Base-by-base conservation (phyloP, 768 basidiomycete species). In the Sporobolomyces roseus region DNA sequence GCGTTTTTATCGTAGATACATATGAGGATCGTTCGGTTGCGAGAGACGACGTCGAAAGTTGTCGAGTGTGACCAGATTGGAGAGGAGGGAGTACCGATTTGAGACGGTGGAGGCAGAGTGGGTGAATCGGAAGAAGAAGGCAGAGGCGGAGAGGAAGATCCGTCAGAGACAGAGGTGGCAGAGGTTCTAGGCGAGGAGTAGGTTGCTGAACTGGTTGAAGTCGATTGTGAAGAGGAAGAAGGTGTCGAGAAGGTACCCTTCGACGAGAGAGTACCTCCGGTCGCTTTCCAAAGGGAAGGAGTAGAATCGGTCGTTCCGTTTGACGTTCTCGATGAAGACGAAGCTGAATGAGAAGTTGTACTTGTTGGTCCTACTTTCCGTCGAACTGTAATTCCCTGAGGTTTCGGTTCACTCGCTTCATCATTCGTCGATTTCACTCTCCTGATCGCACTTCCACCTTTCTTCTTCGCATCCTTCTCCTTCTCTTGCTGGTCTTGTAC, bases 41-140 rank as follows among this genome's bases (percentile, higher is more conserved):
- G 68, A 29, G 66, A 41, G 66, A 75, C 73, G 60, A 75, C 67
- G 49, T 66, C 66, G 59, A 98, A 98, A 52, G 92, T 88, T 36
- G 97, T 93, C 78, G 94, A 87, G 78, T 97, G 93, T 80, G 97
- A 96, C 93, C 93, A 98, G 35, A 92, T 87, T 8, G 94, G 94
- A 80, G 41, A 13, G 1, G 46, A 23, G 2, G 66, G 54, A 21
- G 71, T 72, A 19, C 71, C 71, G 61, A 72, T 65, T 17, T 59
- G 45, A 9, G 63, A 64, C 41, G 59, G 33, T n/a, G 67, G 67
- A 29, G 62, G 68, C 21, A 69, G 59, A 25, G 66, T 55, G 4
- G 45, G 43, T 9, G n/a, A n/a, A n/a, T n/a, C n/a, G n/a, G n/a
- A n/a, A n/a, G n/a, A 45, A n/a, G 38, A 29, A 55, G 30, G 13